These are phyloP conservation scores for Paecilomyces sp. DNA, from an alignment of 2,329 filamentous ascomycete species.

Conservation along the genomic window DNA sequence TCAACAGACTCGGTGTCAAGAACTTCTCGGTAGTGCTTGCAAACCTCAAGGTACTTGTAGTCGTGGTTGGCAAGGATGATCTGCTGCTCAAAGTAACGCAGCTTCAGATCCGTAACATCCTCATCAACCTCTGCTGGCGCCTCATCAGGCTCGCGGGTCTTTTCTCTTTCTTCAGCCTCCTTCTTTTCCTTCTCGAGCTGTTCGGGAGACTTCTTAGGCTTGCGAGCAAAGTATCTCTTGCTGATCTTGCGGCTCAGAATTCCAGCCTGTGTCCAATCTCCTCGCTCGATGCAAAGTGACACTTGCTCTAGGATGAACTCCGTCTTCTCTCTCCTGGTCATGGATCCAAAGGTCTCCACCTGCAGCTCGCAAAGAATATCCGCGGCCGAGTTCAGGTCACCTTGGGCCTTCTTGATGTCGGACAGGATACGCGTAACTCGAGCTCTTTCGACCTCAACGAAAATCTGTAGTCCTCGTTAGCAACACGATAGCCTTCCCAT, in stretches of 20 bases:
- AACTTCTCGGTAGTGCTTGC: slow-evolving; percentile 97
- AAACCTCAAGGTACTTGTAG: slow-evolving; percentile 92
- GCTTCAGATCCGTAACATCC: slow-evolving; percentile 92
- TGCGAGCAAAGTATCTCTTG: slow-evolving; percentile 82
- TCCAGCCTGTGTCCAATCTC: slow-evolving; percentile 90
- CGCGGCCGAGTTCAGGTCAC: slow-evolving; percentile 80
- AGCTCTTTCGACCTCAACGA: slow-evolving; percentile 96
- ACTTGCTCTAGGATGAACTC: slow-evolving; percentile 98
- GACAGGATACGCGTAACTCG: slow-evolving; percentile 92
- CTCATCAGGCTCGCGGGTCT: slow-evolving; percentile 69
- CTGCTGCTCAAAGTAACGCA: slow-evolving; percentile 95
- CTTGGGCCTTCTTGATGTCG: slow-evolving; percentile 94
- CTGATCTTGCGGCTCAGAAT: slow-evolving; percentile 96
- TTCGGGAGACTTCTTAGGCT: slow-evolving; percentile 83
- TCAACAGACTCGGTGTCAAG: slow-evolving; percentile 94
- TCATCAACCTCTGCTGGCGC: slow-evolving; percentile 70
- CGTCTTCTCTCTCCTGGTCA: slow-evolving; percentile 95
- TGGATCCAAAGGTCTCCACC: slow-evolving; percentile 97
- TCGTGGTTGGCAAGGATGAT: slow-evolving; percentile 94
- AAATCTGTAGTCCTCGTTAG: slow-evolving; percentile 56
- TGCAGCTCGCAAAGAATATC: slow-evolving; percentile 96
- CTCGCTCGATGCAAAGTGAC: slow-evolving; percentile 85
- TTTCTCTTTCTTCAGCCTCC: slow-evolving; percentile 68
- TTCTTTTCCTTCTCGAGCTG: slow-evolving; percentile 87
- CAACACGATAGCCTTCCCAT: not conserved